A percentile compares a stretch with the other conserved stretches of the same genome.
phyloP scores from a whole-genome alignment of 2,329 filamentous ascomycete species.

The Knoxdaviesia proteae region DNA sequence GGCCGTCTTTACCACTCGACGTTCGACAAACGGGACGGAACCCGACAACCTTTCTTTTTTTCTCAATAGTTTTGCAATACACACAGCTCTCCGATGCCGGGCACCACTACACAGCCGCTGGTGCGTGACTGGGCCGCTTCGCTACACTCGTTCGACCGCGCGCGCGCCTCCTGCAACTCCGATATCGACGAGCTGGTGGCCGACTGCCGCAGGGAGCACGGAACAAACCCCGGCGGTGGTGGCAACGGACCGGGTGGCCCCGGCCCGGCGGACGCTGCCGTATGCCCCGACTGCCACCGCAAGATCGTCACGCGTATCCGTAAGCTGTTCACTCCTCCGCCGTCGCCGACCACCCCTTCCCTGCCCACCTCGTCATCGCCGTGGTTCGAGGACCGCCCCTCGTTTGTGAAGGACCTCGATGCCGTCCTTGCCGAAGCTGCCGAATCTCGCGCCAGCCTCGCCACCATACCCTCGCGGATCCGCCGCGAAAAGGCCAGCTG shows the following conservation, averaged over 20 bases:
- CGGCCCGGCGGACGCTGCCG: constrained; percentile 13
- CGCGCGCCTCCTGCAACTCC: constrained; percentile 14
- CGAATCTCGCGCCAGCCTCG: constrained; percentile 19
- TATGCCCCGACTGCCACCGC: constrained; percentile 27
- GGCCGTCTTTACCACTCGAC: background rate
- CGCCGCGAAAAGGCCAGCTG: constrained; percentile 29
- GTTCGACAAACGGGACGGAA: background rate
- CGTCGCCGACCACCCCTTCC: background rate
- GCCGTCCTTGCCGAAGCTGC: constrained; percentile 25
- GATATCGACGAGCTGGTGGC: constrained; percentile 21
- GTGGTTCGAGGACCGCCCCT: constrained; percentile 29
- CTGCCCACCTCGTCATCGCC: background rate
- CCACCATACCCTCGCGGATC: constrained; percentile 26
- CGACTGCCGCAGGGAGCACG: constrained; percentile 21
- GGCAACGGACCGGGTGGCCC: too few relatives aligned
- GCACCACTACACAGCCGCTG: constrained; percentile 1
- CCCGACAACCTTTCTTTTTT: background rate
- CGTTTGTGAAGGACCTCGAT: constrained; percentile 28
- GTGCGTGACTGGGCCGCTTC: constrained; percentile 5
- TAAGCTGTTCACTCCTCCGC: constrained; percentile 9
- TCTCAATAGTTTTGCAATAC: too few relatives aligned
- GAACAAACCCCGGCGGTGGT: constrained; percentile 8
- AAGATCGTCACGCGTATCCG: constrained; percentile 24
- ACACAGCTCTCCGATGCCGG: background rate
- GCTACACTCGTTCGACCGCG: constrained; percentile 4